Conservation (phyloP, 768 basidiomycete genomes). For the Leccinellum albellum region DNA sequence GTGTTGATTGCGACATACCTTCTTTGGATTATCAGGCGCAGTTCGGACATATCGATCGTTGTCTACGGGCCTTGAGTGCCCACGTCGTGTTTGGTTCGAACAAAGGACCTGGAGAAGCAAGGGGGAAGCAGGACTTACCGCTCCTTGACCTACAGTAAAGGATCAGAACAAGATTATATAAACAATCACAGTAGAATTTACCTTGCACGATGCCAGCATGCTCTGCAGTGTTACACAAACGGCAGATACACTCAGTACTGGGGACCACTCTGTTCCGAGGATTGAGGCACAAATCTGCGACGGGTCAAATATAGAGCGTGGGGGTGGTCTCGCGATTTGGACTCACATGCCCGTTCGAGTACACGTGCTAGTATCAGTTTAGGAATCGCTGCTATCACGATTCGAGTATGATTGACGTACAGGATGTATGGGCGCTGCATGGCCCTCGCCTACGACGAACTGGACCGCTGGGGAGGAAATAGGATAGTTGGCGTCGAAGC, state of each 20-base stretch:
- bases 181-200: conserved; percentile 24
- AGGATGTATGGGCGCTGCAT: conserved; percentile 73
- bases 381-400: conserved; percentile 5
- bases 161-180: neutral
- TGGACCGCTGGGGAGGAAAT: conserved; percentile 87
- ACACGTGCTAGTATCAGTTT: conserved; percentile 60
- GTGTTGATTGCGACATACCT: conserved; percentile 43
- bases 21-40: conserved; percentile 84
- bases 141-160: conserved; percentile 49
- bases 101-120: neutral
- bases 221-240: conserved; percentile 86
- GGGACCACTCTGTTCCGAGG: conserved; percentile 86
- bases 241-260: conserved; percentile 77
- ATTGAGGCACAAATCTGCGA: conserved; percentile 84
- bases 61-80: conserved; percentile 58
- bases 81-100: conserved; percentile 6
- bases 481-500: conserved; percentile 79
- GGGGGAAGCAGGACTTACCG: conserved; percentile 44
- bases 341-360: conserved; percentile 81
- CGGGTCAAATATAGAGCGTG: conserved; percentile 16
- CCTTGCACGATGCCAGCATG: conserved; percentile 93
- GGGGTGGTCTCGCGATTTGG: neutral
- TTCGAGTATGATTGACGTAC: conserved; percentile 40
- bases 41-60: conserved; percentile 78
- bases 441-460: conserved; percentile 66